phyloP scores from a whole-genome alignment of 2,329 filamentous ascomycete species.

The Epichloe brachyelytri region DNA sequence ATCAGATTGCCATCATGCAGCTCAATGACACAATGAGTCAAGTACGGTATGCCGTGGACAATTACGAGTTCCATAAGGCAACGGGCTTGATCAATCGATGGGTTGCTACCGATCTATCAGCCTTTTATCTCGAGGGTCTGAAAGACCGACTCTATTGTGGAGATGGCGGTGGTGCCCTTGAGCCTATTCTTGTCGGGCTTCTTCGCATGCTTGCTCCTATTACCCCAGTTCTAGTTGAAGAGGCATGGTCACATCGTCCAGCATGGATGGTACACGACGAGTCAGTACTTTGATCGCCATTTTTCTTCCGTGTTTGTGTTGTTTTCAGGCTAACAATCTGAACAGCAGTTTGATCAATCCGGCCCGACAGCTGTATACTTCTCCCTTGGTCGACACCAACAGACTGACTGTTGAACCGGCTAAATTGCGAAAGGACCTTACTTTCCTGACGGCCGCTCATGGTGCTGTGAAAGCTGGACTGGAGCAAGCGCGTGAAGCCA shows the following conservation, averaged over 20 bases:
- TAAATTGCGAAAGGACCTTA: conserved; percentile 29
- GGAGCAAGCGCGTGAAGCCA: conserved; percentile 58
- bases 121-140: conserved; percentile 85
- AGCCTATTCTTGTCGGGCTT: conserved; percentile 57
- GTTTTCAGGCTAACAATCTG: too few relatives aligned
- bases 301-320: background rate
- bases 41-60: conserved; percentile 51
- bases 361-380: conserved; percentile 32
- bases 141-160: conserved; percentile 91
- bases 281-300: conserved; percentile 17
- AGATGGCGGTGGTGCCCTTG: conserved; percentile 49
- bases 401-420: conserved; percentile 26
- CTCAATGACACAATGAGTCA: conserved; percentile 51
- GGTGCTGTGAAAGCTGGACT: conserved; percentile 60
- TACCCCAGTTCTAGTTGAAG: conserved; percentile 72
- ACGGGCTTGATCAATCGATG: conserved; percentile 64
- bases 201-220: conserved; percentile 70
- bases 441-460: conserved; percentile 41
- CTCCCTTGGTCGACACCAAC: conserved; percentile 27
- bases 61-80: conserved; percentile 73
- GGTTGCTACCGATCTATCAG: conserved; percentile 70
- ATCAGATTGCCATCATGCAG: conserved; percentile 67
- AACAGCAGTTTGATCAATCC: conserved; percentile 23
- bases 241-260: conserved; percentile 72
- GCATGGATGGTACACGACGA: conserved; percentile 41